Percentiles rank a stretch among this genome's conserved stretches.
Conservation (phyloP, 768 basidiomycete species). For the Gyrodon lividus region DNA sequence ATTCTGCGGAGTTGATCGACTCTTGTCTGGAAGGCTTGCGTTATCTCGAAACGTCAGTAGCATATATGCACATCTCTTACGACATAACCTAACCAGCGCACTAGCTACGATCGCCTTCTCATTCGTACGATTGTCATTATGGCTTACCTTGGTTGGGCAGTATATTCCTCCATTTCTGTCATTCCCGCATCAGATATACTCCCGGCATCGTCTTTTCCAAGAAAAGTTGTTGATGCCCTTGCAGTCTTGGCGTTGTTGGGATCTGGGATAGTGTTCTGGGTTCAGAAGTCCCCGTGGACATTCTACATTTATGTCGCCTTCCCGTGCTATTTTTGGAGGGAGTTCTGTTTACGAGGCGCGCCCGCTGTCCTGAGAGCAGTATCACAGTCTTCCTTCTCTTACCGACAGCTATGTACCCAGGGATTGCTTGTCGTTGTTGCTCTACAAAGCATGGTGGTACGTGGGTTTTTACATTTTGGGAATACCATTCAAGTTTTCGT, state of each 20-base stretch:
- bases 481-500: background rate
- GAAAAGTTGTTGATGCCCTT: constrained; percentile 15
- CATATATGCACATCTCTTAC: background rate
- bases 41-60: constrained; percentile 68
- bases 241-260: constrained; percentile 30
- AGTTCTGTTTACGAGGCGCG: constrained; percentile 37
- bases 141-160: constrained; percentile 79
- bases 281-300: constrained; percentile 67
- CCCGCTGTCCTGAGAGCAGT: constrained; percentile 13
- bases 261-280: constrained; percentile 51
- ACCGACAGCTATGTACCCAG: constrained; percentile 22
- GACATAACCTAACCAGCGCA: constrained; percentile 7
- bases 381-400: constrained; percentile 24
- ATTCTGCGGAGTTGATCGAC: constrained; percentile 52
- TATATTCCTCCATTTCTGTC: constrained; percentile 60
- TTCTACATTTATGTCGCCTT: constrained; percentile 77
- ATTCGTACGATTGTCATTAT: constrained; percentile 66
- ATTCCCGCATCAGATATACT: constrained; percentile 40
- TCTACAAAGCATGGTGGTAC: constrained; percentile 72
- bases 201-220: background rate
- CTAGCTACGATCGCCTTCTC: constrained; percentile 69
- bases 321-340: constrained; percentile 76
- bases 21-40: constrained; percentile 59
- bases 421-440: constrained; percentile 38
- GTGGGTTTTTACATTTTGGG: constrained; percentile 24